Percentiles rank a stretch among this genome's conserved stretches.
Evolutionary conservation across 306 rosid genomes (phyloP).

Genomic region (Ceratonia siliqua): DNA sequence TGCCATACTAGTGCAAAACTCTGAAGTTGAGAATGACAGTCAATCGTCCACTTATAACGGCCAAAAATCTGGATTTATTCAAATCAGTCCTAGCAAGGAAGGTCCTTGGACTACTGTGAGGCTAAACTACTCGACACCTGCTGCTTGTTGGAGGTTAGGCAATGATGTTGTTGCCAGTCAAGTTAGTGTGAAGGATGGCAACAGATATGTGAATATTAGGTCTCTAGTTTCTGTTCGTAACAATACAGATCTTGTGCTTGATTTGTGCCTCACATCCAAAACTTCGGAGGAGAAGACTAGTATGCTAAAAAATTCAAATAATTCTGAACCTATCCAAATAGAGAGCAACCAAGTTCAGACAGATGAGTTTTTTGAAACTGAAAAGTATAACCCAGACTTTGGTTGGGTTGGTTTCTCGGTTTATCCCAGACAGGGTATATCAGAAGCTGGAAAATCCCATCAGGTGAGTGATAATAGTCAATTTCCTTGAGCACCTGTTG

Average conservation of each 20-base stretch:
- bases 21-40: constrained; percentile 51
- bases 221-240: constrained; percentile 87
- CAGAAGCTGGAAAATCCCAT: constrained; percentile 54
- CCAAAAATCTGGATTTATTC: constrained; percentile 80
- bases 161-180: constrained; percentile 93
- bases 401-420: constrained; percentile 67
- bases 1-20: constrained; percentile 59
- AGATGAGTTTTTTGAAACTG: constrained; percentile 72
- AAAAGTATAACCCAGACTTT: constrained; percentile 57
- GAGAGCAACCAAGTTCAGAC: constrained; percentile 45
- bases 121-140: constrained; percentile 88
- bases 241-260: constrained; percentile 70
- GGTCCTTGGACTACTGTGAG: constrained; percentile 99
- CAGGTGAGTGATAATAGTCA: constrained; percentile 46
- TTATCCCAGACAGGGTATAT: constrained; percentile 42
- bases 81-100: constrained; percentile 89
- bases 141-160: constrained; percentile 99
- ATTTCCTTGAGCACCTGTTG: constrained; percentile 15
- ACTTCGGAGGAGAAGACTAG: constrained; percentile 32
- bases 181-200: constrained; percentile 83
- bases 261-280: constrained; percentile 66
- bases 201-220: constrained; percentile 82
- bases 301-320: constrained; percentile 37
- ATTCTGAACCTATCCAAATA: constrained; percentile 44
- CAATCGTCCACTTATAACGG: constrained; percentile 38